Percentiles rank a stretch among this genome's conserved stretches.
phyloP scores from a whole-genome alignment of 2,329 filamentous ascomycete genomes.

The Helotiales sp. region DNA sequence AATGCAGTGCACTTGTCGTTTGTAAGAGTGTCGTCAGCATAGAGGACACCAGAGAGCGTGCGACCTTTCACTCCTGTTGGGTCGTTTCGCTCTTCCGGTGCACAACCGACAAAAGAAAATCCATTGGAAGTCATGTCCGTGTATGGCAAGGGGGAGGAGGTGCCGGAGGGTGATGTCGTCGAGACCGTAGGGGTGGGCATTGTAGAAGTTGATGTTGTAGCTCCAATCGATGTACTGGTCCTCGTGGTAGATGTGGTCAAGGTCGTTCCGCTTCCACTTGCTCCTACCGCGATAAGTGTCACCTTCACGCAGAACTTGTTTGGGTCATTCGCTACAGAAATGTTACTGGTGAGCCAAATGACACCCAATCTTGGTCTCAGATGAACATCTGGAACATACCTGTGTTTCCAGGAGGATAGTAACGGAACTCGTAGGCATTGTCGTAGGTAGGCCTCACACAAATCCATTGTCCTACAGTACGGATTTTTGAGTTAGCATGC shows the following conservation, averaged over 20 bases:
- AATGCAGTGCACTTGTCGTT: slow-evolving; percentile 18
- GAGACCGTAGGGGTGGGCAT: neutral
- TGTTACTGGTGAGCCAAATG: neutral
- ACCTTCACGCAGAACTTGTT: neutral
- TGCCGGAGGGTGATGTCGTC: neutral
- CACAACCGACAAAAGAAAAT: neutral
- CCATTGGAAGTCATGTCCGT: neutral
- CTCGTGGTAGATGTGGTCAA: neutral
- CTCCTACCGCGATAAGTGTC: neutral
- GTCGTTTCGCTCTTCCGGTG: neutral
- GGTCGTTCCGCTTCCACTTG: neutral
- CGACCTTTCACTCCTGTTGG: neutral
- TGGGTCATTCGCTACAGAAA: neutral
- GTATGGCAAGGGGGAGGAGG: neutral
- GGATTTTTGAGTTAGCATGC: no score
- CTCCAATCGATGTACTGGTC: neutral
- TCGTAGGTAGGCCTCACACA: slow-evolving; percentile 46
- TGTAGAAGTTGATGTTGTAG: neutral
- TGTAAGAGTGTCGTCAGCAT: slow-evolving; percentile 13
- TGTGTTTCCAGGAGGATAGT: slow-evolving; percentile 46
- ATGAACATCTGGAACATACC: neutral
- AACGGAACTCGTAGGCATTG: slow-evolving; percentile 50
- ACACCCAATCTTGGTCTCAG: neutral
- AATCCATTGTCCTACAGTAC: slow-evolving; percentile 48
- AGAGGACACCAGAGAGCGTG: slow-evolving; percentile 5